Conservation (phyloP, 805 yeast genomes). For the Cyberlindnera mycetangii region DNA sequence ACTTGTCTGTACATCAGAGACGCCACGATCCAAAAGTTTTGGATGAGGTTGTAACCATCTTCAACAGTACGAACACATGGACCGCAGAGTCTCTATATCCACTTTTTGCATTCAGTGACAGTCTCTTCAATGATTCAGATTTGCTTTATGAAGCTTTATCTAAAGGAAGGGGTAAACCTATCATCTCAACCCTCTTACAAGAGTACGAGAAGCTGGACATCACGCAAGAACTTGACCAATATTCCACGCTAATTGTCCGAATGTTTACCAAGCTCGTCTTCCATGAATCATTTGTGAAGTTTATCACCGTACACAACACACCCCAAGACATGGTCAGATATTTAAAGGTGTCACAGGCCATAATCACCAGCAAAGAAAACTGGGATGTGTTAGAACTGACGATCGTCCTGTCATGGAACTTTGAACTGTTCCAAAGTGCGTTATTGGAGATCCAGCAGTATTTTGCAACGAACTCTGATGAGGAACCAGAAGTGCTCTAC, state of each 20-base stretch:
- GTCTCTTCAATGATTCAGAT: conserved; percentile 16
- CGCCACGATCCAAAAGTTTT: conserved; percentile 9
- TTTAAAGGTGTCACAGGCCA: conserved; percentile 30
- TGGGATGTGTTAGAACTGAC: conserved; percentile 39
- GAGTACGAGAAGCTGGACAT: conserved; percentile 22
- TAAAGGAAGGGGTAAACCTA: conserved; percentile 17
- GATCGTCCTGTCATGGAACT: conserved; percentile 38
- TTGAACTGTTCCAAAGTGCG: conserved; percentile 29
- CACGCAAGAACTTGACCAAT: conserved; percentile 13
- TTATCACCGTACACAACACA: conserved; percentile 21
- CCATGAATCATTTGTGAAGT: conserved; percentile 36
- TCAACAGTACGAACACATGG: conserved; percentile 2
- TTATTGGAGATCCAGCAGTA: conserved; percentile 23
- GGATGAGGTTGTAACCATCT: conserved; percentile 10
- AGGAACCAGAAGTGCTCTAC: conserved; percentile 28
- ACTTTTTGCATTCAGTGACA: conserved; percentile 15
- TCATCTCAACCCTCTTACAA: conserved; percentile 13
- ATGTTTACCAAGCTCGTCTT: conserved; percentile 29
- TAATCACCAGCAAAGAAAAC: conserved; percentile 34
- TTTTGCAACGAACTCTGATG: conserved; percentile 21
- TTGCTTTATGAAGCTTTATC: conserved; percentile 22
- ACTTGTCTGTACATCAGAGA: conserved; percentile 14
- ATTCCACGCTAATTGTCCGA: conserved; percentile 26
- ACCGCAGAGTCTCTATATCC: conserved; percentile 9
- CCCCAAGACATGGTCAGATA: conserved; percentile 18